A percentile compares a stretch with the other conserved stretches of the same genome.
Conservation (phyloP, 495 filamentous ascomycete genomes). For the Annulohypoxylon nitens region DNA sequence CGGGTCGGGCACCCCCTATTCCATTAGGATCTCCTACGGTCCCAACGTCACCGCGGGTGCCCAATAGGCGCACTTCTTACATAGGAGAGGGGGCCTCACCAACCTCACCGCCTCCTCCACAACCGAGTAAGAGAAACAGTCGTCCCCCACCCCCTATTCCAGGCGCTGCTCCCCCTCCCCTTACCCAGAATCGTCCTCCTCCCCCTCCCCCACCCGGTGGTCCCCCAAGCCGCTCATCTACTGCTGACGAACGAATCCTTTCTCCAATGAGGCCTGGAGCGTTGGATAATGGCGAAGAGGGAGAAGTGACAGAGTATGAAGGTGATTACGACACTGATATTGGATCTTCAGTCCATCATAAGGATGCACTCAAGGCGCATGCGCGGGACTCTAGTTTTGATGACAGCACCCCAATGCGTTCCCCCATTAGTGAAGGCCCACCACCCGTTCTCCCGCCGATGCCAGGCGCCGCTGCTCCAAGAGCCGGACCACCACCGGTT, state of each 20-base stretch:
- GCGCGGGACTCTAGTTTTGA: constrained; percentile 80
- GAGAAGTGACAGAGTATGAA: constrained; percentile 92
- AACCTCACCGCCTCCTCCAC: constrained; percentile 57
- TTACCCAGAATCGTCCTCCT: constrained; percentile 73
- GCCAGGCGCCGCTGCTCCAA: constrained; percentile 53
- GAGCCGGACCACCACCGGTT: constrained; percentile 69
- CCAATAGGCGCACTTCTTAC: constrained; percentile 67
- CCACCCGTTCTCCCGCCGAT: constrained; percentile 60
- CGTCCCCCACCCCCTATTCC: constrained; percentile 64
- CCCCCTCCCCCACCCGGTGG: constrained; percentile 80
- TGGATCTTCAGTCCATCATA: constrained; percentile 86
- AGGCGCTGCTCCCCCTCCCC: constrained; percentile 63
- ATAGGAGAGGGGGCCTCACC: constrained; percentile 61
- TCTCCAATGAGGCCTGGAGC: constrained; percentile 55
- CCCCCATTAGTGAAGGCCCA: constrained; percentile 61
- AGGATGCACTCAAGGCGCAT: constrained; percentile 90
- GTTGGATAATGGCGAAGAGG: constrained; percentile 76
- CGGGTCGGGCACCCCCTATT: constrained; percentile 58
- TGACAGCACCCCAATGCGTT: constrained; percentile 61
- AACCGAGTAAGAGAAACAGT: constrained; percentile 66
- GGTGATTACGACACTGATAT: constrained; percentile 99
- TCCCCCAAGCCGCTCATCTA: constrained; percentile 70
- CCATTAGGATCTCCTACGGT: constrained; percentile 65
- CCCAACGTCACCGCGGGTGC: constrained; percentile 67
- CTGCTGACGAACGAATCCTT: constrained; percentile 65